These are phyloP conservation scores for Croton laevigatus DNA, from an alignment of 441 rosid genomes.

Conservation along the genomic window DNA sequence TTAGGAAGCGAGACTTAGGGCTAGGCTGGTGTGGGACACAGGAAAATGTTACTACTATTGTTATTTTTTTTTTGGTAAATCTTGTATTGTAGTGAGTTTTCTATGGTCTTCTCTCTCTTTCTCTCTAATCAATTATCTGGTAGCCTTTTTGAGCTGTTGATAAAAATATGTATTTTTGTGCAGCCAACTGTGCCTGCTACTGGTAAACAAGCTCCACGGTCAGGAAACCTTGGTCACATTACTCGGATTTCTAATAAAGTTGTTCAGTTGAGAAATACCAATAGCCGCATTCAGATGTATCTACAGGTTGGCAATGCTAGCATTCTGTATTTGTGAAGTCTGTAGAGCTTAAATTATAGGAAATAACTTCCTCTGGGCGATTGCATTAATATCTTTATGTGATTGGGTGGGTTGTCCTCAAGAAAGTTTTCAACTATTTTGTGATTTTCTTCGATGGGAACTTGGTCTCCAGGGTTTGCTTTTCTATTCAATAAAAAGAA, in stretches of 20 bases:
- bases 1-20: conserved; percentile 4
- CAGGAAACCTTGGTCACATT: conserved; percentile 86
- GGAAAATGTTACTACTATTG: background rate
- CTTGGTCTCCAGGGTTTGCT: background rate
- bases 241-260: conserved; percentile 79
- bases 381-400: background rate
- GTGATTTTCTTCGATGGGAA: background rate
- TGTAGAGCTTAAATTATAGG: background rate
- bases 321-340: background rate
- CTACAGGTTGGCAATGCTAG: conserved; percentile 61
- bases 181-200: conserved; percentile 81
- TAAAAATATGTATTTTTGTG: conserved; percentile 22
- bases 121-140: background rate
- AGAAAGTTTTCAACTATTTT: background rate
- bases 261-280: conserved; percentile 67
- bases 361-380: background rate
- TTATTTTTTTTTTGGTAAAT: background rate
- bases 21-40: background rate
- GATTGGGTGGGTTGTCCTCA: background rate
- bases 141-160: background rate
- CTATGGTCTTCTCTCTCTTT: background rate
- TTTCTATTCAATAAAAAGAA: background rate
- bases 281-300: conserved; percentile 48
- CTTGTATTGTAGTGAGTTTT: background rate
- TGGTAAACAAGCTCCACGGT: conserved; percentile 71